Evolutionary conservation across 1,284 basidiomycete genomes (phyloP).

Genomic region (Trametes hirsuta): DNA sequence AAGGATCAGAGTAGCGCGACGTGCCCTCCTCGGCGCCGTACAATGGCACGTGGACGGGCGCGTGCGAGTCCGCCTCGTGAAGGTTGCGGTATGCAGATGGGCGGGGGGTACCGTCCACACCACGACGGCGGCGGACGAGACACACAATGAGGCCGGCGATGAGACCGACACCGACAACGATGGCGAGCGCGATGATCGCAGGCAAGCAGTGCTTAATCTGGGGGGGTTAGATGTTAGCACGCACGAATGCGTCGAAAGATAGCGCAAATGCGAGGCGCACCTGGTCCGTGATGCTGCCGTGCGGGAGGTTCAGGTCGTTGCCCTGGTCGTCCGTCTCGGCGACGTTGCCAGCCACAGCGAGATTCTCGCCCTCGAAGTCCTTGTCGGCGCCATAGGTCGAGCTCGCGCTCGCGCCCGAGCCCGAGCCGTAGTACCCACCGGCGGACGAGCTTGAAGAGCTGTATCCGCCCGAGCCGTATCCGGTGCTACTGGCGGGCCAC

Average conservation of each 20-base stretch:
- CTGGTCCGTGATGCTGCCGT: slow-evolving; percentile 20
- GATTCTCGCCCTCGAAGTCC: not conserved
- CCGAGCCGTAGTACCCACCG: not conserved
- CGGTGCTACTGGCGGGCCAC: slow-evolving; percentile 1
- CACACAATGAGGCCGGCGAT: slow-evolving; percentile 22
- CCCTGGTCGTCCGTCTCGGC: slow-evolving; percentile 18
- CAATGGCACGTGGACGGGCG: slow-evolving; percentile 23
- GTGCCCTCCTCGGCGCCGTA: slow-evolving; percentile 31
- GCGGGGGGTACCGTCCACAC: not conserved
- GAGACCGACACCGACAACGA: slow-evolving; percentile 20
- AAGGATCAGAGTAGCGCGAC: slow-evolving; percentile 31
- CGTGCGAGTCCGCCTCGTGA: slow-evolving; percentile 24
- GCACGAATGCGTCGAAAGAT: not conserved
- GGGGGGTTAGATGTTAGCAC: not conserved
- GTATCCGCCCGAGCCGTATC: not conserved
- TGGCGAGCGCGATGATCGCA: slow-evolving; percentile 28
- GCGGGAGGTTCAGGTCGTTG: slow-evolving; percentile 14
- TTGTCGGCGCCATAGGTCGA: not conserved
- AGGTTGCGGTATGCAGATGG: slow-evolving; percentile 30
- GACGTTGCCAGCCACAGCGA: slow-evolving; percentile 20
- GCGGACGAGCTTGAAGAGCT: not conserved
- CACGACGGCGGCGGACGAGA: slow-evolving; percentile 23
- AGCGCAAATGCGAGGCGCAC: slow-evolving; percentile 6
- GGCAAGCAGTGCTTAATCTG: slow-evolving; percentile 31
- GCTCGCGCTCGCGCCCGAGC: not conserved